Evolutionary conservation across 2,329 filamentous ascomycete genomes (phyloP), one percentile per base, ranked within the genome.

Genomic region (Sordariomycetes sp.): DNA sequence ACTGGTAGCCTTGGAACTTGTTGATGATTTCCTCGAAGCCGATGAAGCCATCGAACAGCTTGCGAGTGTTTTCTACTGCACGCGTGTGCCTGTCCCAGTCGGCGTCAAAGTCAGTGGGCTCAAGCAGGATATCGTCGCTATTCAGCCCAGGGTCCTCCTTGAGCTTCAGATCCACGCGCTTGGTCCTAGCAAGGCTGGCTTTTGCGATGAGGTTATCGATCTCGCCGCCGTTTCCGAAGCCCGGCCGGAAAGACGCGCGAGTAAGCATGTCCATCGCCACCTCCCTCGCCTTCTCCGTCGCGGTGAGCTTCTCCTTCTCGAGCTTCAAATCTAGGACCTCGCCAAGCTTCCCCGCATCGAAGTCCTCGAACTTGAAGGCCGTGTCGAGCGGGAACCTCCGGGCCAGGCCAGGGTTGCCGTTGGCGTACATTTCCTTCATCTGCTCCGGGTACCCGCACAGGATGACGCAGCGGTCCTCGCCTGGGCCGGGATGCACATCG

Each of bases 401-500:
- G 3, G 55, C 57, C 1, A 82, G 57, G 2, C 76, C 77, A 1
- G 73, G 73, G 38, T 80, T 80, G 33, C 65, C 64, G 30, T 74
- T 70, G 10, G 70, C 67, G 37, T 79, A 72, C 72, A 81, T 79
- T 2, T 66, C 55, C 29, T 64, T 55, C 66, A 82, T 74, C 42
- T 72, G 55, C 3, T 72, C 64, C 29, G 72, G 61, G 50, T 81
- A 81, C 0, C 77, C 77, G 1, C 79, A 54, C 0, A 82, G 57
- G 0, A 82, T 56, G 0, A 82, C 70, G 39, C 75, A 81, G 15
- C 74, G 63, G 48, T 81, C 73, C 33, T 80, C 75, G 0, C 74
- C 74, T 2, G 72, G 68, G 0, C 62, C 62, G 36, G 66, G 73
- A 32, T 79, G 73, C 0, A 80, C 65, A 39, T 79, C 70, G 0